phyloP scores from a whole-genome alignment of 1,139 yeast species.

The Taphrina confusa region DNA sequence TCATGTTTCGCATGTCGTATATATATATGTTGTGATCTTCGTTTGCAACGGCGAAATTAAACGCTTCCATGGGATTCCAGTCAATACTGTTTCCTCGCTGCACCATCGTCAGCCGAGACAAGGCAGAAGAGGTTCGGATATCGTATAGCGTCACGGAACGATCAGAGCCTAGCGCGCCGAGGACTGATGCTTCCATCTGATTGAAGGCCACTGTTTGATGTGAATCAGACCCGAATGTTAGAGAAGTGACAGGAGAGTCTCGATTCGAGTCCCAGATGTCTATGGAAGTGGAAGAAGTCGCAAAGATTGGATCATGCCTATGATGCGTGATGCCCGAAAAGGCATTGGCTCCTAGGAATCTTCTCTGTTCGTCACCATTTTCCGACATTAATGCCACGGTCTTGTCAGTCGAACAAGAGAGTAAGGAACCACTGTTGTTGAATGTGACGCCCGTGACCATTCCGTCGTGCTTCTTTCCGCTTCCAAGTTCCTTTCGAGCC shows the following conservation, averaged over 20 bases:
- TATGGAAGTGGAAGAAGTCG: constrained; percentile 87
- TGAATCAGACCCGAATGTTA: constrained; percentile 97
- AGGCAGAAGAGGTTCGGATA: constrained; percentile 85
- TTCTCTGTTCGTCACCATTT: constrained; percentile 52
- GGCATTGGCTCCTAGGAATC: constrained; percentile 80
- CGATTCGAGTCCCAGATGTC: constrained; percentile 88
- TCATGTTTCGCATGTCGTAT: constrained; percentile 94
- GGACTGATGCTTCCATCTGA: constrained; percentile 80
- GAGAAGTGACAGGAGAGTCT: constrained; percentile 69
- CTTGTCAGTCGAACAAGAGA: constrained; percentile 91
- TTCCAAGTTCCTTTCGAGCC: constrained; percentile 68
- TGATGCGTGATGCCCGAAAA: constrained; percentile 88
- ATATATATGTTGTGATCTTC: constrained; percentile 95
- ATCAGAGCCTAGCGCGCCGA: constrained; percentile 92
- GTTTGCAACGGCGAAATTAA: constrained; percentile 83
- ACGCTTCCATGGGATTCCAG: constrained; percentile 99
- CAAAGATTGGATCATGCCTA: constrained; percentile 68
- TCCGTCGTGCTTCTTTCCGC: constrained; percentile 88
- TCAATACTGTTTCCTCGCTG: constrained; percentile 82
- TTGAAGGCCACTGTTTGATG: constrained; percentile 80
- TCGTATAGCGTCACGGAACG: constrained; percentile 89
- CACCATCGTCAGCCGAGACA: constrained; percentile 78
- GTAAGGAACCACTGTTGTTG: constrained; percentile 64
- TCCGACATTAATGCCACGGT: constrained; percentile 79
- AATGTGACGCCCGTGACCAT: constrained; percentile 85